Percentiles rank a stretch among this genome's conserved stretches.
phyloP scores from a whole-genome alignment of 495 filamentous ascomycete genomes.

The Neurospora tetrasperma region DNA sequence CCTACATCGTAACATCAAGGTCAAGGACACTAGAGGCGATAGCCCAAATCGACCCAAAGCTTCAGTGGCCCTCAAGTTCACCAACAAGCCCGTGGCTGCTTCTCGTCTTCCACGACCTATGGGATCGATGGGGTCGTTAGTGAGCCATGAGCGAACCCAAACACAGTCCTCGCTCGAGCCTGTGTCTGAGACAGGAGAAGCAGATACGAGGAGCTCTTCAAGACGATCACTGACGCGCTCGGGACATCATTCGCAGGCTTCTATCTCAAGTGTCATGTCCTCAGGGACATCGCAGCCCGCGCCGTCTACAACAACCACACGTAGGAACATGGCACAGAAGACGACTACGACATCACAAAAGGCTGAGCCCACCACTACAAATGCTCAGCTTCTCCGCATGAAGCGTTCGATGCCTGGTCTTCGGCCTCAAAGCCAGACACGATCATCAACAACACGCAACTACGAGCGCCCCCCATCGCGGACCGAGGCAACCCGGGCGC shows the following conservation, averaged over 20 bases:
- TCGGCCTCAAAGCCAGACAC: constrained; percentile 40
- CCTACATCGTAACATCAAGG: constrained; percentile 87
- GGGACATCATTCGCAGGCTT: constrained; percentile 57
- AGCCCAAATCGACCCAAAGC: constrained; percentile 60
- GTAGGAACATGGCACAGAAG: constrained; percentile 47
- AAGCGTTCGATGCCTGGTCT: constrained; percentile 86
- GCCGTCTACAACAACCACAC: constrained; percentile 47
- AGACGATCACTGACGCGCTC: constrained; percentile 55
- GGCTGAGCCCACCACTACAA: constrained; percentile 56
- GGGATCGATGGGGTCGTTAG: constrained; percentile 44
- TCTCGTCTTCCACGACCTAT: constrained; percentile 51
- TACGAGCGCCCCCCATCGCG: constrained; percentile 44
- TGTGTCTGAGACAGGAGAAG: constrained; percentile 81
- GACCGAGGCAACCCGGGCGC: constrained; percentile 25
- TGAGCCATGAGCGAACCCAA: constrained; percentile 52
- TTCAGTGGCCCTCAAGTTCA: constrained; percentile 82
- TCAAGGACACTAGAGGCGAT: constrained; percentile 56
- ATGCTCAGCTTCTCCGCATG: constrained; percentile 62
- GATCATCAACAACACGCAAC: constrained; percentile 25
- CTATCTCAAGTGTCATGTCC: constrained; percentile 35
- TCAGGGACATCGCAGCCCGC: constrained; percentile 37
- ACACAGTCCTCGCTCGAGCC: constrained; percentile 75
- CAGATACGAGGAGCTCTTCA: constrained; percentile 36
- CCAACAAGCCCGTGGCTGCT: constrained; percentile 48
- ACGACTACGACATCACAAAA: constrained; percentile 41